Percentiles rank a stretch among this genome's conserved stretches.
phyloP scores from a whole-genome alignment of 1,139 yeast species.

The Candida neerlandica region DNA sequence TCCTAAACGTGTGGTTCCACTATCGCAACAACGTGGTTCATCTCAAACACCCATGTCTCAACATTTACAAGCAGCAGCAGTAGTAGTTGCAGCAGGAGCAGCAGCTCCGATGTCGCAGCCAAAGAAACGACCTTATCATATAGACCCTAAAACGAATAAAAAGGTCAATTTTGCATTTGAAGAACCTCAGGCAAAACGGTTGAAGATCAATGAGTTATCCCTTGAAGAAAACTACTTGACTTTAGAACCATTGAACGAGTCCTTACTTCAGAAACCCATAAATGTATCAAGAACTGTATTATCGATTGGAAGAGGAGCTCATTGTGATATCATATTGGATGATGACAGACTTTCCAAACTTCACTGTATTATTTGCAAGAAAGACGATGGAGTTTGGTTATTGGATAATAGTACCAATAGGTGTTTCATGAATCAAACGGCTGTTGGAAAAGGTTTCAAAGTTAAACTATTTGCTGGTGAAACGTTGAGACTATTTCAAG shows the following conservation, averaged over 20 bases:
- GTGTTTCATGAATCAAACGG: slow-evolving; percentile 65
- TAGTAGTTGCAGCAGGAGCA: too few relatives aligned
- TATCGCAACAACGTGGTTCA: slow-evolving; percentile 33
- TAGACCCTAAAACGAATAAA: slow-evolving; percentile 11
- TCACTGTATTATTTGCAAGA: slow-evolving; percentile 71
- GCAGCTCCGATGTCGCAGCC: slow-evolving; percentile 15
- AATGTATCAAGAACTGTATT: slow-evolving; percentile 64
- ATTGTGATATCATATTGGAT: slow-evolving; percentile 58
- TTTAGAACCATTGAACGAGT: slow-evolving; percentile 32
- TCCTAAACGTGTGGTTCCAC: slow-evolving; percentile 45
- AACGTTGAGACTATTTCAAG: slow-evolving; percentile 63
- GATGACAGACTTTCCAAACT: slow-evolving; percentile 82
- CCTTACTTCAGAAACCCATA: slow-evolving; percentile 44
- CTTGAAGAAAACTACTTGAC: slow-evolving; percentile 19
- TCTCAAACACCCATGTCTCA: slow-evolving; percentile 48
- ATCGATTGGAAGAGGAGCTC: slow-evolving; percentile 64
- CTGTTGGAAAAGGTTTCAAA: slow-evolving; percentile 65
- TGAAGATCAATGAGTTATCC: slow-evolving; percentile 5
- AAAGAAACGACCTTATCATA: slow-evolving; percentile 10
- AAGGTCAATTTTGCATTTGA: slow-evolving; percentile 14
- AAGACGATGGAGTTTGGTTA: slow-evolving; percentile 77
- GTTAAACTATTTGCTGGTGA: slow-evolving; percentile 66
- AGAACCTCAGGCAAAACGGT: slow-evolving; percentile 6
- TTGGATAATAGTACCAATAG: slow-evolving; percentile 80
- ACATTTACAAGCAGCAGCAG: slow-evolving; percentile 21